Evolutionary conservation across 768 basidiomycete genomes (phyloP), one percentile per base, ranked within the genome.

Genomic region (Russula dissimulans): DNA sequence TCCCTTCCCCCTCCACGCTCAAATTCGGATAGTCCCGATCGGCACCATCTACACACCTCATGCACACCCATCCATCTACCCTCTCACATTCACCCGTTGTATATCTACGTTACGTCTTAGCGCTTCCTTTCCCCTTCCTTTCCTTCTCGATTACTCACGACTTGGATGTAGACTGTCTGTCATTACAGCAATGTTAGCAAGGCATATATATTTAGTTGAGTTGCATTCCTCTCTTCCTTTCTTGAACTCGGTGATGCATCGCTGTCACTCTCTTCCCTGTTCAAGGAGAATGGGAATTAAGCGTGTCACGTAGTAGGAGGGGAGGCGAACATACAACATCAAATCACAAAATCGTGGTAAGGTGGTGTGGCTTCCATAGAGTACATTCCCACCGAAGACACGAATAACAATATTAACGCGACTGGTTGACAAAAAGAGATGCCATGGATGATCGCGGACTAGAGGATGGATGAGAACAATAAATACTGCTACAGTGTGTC

Each of bases 121-220:
- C 48, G 42, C 42, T 29, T 53, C 56, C 44, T 26, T 26, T 26
- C 22, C 22, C 22, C 22, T 26, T 26, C 22, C 22, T 26, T 26
- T 26, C 22, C 22, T 26, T 26, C 22, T 26, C 22, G 22, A 26
- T 2, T 26, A 26, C 41, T 54, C 57, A 64, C 55, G 50, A 61
- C 59, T 32, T 60, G 64, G 62, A 65, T 65, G 64, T 65, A 65
- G 64, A 65, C 57, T 50, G 39, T 56, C 41, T 59, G 42, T 64
- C 49, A 56, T 63, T 50, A 60, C 56, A 50, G 55, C 61, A 64
- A 56, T 53, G 51, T 60, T 59, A 64, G 52, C 57, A 53, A 63
- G 50, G 62, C 52, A 62, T 56, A 51, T 61, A 61, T 64, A 61
- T 52, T 56, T 43, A 52, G 47, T 44, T 18, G 15, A 55, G 51